Percentiles rank a stretch among this genome's conserved stretches.
These are phyloP conservation scores for Cunninghamia lanceolata DNA, from an alignment of 75 land plant species.

Conservation along the genomic window DNA sequence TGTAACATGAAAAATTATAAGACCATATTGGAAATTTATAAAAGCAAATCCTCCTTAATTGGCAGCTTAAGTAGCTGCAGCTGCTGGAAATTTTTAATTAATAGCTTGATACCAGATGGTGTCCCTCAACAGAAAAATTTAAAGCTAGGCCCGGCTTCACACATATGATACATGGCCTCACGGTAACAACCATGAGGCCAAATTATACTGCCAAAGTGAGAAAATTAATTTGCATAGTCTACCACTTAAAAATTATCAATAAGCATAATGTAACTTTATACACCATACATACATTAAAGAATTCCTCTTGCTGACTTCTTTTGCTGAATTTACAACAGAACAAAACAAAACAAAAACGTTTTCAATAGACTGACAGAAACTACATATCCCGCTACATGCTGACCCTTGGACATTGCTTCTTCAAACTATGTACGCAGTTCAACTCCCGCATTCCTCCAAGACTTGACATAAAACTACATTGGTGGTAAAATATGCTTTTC, in stretches of 20 bases:
- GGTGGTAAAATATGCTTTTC: background rate
- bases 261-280: background rate
- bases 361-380: background rate
- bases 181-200: background rate
- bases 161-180: constrained; percentile 4
- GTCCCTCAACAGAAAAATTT: background rate
- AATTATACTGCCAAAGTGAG: background rate
- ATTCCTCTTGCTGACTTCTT: background rate
- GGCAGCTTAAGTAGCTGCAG: background rate
- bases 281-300: constrained; percentile 5
- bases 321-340: background rate
- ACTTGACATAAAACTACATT: background rate
- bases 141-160: background rate
- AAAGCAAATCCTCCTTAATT: background rate
- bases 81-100: background rate
- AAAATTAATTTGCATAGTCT: constrained; percentile 2
- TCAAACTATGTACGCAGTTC: background rate
- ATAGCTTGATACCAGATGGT: background rate
- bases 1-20: background rate
- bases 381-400: no score
- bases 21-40: background rate
- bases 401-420: background rate
- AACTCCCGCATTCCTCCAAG: background rate
- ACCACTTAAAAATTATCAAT: background rate
- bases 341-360: background rate